Percentiles rank a stretch among this genome's conserved stretches.
These are phyloP conservation scores for Phytophthora lateralis DNA, from an alignment of 352 stramenopile genomes.

Conservation along the genomic window DNA sequence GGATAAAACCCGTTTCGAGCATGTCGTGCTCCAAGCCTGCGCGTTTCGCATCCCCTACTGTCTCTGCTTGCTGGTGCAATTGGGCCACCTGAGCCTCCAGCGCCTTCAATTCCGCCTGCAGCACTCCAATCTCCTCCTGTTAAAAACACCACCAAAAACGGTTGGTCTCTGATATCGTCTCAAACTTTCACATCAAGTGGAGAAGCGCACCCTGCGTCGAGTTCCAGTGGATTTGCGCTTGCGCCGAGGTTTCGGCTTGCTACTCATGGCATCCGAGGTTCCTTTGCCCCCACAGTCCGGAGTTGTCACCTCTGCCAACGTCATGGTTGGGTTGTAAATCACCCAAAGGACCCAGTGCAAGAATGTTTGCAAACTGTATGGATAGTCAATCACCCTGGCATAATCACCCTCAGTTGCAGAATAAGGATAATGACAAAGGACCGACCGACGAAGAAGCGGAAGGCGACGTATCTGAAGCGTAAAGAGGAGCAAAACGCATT, in stretches of 20 bases:
- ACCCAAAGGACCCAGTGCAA: background rate
- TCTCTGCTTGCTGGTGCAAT: constrained; percentile 12
- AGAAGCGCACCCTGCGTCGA: constrained; percentile 13
- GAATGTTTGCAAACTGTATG: no score
- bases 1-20: constrained; percentile 28
- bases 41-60: background rate
- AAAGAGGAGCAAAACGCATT: constrained; percentile 16
- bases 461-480: constrained; percentile 11
- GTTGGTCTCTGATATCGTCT: constrained; percentile 3
- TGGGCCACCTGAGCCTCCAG: constrained; percentile 18
- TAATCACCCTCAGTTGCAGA: no score
- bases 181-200: background rate
- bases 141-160: background rate
- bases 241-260: constrained; percentile 1
- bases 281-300: background rate
- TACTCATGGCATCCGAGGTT: background rate
- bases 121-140: constrained; percentile 26
- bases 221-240: constrained; percentile 25
- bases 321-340: background rate
- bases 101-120: constrained; percentile 21
- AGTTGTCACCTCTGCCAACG: background rate
- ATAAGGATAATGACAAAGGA: background rate
- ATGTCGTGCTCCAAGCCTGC: constrained; percentile 17
- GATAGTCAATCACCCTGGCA: no score
- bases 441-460: constrained; percentile 8